A percentile compares a stretch with the other conserved stretches of the same genome.
Conservation (phyloP, 805 yeast species). For the Starmera quercuum region DNA sequence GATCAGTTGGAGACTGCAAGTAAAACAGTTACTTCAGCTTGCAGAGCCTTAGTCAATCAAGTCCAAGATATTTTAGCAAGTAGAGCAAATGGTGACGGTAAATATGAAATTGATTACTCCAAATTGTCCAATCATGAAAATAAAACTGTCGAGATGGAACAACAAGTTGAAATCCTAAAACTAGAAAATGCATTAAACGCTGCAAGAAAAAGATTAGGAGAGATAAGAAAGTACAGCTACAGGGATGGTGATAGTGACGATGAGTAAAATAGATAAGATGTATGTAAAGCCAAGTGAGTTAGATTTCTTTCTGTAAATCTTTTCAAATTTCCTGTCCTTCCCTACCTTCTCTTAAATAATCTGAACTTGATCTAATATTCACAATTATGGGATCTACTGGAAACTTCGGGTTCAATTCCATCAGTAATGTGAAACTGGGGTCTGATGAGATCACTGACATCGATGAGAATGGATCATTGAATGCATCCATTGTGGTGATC, state of each 20-base stretch:
- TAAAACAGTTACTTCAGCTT: conserved; percentile 64
- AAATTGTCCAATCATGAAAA: conserved; percentile 70
- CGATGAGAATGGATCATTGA: too few relatives aligned
- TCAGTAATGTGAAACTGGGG: too few relatives aligned
- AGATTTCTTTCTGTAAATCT: too few relatives aligned
- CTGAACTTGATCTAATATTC: too few relatives aligned
- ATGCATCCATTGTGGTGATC: not conserved
- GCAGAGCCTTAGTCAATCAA: conserved; percentile 60
- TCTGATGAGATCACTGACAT: too few relatives aligned
- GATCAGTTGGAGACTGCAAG: conserved; percentile 64
- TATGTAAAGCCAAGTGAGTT: too few relatives aligned
- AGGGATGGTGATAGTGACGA: conserved; percentile 56
- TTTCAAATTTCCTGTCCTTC: too few relatives aligned
- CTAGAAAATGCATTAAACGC: conserved; percentile 63
- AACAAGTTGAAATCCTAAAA: conserved; percentile 82
- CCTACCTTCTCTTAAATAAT: too few relatives aligned
- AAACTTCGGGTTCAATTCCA: too few relatives aligned
- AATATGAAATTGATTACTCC: conserved; percentile 53
- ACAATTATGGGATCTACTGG: too few relatives aligned
- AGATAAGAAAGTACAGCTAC: conserved; percentile 74
- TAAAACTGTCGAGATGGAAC: conserved; percentile 84
- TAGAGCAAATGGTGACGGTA: conserved; percentile 21
- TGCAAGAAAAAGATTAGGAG: conserved; percentile 79
- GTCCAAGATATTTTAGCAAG: conserved; percentile 53
- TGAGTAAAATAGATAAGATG: conserved; percentile 17